phyloP scores from a whole-genome alignment of 176 grass and related monocot species.

The Coix lacrymajobi region DNA sequence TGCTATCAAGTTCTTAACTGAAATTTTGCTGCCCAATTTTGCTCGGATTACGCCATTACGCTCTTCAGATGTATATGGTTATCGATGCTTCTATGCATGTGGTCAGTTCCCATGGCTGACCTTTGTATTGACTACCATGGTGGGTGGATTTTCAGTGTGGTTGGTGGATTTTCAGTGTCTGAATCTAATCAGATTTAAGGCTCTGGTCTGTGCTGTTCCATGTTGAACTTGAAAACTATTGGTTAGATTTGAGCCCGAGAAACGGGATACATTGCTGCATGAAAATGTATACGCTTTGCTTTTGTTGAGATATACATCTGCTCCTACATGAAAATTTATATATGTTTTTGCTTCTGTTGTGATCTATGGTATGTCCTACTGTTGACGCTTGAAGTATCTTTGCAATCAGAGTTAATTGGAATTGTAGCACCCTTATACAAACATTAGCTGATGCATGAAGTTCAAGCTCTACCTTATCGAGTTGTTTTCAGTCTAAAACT shows the following conservation, averaged over 20 bases:
- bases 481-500: background rate
- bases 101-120: background rate
- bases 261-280: background rate
- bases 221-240: too few species aligned
- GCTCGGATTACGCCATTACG: background rate
- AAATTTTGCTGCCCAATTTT: background rate
- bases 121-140: background rate
- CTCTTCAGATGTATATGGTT: background rate
- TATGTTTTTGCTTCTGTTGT: background rate
- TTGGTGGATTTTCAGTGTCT: too few species aligned
- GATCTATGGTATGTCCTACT: background rate
- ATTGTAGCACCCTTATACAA: too few species aligned
- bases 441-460: too few species aligned
- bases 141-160: background rate
- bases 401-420: too few species aligned
- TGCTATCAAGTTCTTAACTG: background rate
- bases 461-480: background rate
- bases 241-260: background rate
- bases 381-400: too few species aligned
- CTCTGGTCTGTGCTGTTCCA: background rate
- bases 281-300: background rate
- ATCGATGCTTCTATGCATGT: background rate
- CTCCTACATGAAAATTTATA: background rate
- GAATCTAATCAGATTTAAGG: too few species aligned
- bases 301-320: too few species aligned